Conservation (phyloP, 805 yeast species). For the Kazachstania africana region DNA sequence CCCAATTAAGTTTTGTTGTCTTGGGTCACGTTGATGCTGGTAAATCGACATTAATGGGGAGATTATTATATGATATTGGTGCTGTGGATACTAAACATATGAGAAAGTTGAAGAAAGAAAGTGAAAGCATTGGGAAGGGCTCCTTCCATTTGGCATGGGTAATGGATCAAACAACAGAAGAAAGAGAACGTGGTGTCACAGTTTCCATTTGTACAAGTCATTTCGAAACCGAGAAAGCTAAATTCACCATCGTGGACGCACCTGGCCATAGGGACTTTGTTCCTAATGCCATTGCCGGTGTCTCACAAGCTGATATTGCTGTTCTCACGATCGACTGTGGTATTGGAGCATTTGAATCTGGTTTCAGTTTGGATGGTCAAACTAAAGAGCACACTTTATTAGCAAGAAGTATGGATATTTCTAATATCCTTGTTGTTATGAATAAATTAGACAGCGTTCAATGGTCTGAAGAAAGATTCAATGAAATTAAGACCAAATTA, state of each 20-base stretch:
- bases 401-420: conserved; percentile 95
- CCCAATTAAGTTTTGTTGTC: conserved; percentile 90
- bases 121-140: conserved; percentile 96
- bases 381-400: conserved; percentile 93
- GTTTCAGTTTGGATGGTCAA: conserved; percentile 96
- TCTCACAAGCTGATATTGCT: conserved; percentile 98
- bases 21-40: conserved; percentile 99
- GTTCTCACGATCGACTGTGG: conserved; percentile 91
- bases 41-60: conserved; percentile 97
- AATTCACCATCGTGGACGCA: conserved; percentile 95
- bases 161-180: conserved; percentile 97
- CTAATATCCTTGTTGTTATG: conserved; percentile 79
- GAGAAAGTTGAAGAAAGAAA: conserved; percentile 92
- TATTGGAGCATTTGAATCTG: conserved; percentile 97
- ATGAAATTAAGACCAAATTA: conserved; percentile 79
- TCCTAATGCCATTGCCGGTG: conserved; percentile 97
- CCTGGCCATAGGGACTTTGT: conserved; percentile 99
- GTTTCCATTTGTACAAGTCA: conserved; percentile 96
- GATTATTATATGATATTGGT: conserved; percentile 81
- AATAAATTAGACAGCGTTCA: conserved; percentile 79
- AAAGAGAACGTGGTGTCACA: conserved; percentile 96
- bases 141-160: conserved; percentile 99
- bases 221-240: conserved; percentile 87
- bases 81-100: conserved; percentile 95
- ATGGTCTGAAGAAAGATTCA: conserved; percentile 90